phyloP scores from a whole-genome alignment of 1,139 yeast species.

The Yarrowia galli region DNA sequence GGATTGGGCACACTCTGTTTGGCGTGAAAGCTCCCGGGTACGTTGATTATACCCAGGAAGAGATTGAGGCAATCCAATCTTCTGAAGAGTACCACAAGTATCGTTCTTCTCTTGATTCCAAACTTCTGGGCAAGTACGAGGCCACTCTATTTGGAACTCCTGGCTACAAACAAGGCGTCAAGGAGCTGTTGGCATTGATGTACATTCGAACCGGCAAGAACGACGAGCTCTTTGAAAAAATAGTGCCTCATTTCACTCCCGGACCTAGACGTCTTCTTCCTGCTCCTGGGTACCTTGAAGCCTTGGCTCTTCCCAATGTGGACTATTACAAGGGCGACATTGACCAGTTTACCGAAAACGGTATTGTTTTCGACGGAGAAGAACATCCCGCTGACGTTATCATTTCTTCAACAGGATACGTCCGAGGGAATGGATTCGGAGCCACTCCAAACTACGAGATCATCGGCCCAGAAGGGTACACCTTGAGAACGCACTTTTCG shows the following conservation, averaged over 20 bases:
- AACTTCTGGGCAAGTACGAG: constrained; percentile 40
- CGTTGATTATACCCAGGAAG: constrained; percentile 40
- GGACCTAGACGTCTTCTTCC: constrained; percentile 45
- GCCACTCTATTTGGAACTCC: constrained; percentile 40
- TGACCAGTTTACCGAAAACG: constrained; percentile 41
- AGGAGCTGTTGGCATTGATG: constrained; percentile 39
- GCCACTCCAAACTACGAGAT: constrained; percentile 45
- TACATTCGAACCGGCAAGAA: constrained; percentile 40
- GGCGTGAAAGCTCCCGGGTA: constrained; percentile 39
- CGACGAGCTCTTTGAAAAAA: constrained; percentile 40
- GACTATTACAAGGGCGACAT: constrained; percentile 42
- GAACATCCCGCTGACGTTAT: constrained; percentile 44
- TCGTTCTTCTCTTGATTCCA: constrained; percentile 40
- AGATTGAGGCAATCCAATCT: constrained; percentile 40
- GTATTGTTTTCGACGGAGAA: constrained; percentile 43
- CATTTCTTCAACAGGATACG: constrained; percentile 46
- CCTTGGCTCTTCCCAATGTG: constrained; percentile 45
- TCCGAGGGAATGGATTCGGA: constrained; percentile 40
- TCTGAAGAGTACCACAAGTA: constrained; percentile 40
- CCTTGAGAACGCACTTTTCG: constrained; percentile 12
- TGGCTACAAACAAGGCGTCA: constrained; percentile 33
- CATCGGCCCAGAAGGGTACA: constrained; percentile 41
- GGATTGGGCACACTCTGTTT: constrained; percentile 42
- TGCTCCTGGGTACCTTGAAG: constrained; percentile 45
- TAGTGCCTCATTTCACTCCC: constrained; percentile 42